These are phyloP conservation scores for Eragrostis nindensis DNA, from an alignment of 176 grass and related monocot species.

Conservation along the genomic window DNA sequence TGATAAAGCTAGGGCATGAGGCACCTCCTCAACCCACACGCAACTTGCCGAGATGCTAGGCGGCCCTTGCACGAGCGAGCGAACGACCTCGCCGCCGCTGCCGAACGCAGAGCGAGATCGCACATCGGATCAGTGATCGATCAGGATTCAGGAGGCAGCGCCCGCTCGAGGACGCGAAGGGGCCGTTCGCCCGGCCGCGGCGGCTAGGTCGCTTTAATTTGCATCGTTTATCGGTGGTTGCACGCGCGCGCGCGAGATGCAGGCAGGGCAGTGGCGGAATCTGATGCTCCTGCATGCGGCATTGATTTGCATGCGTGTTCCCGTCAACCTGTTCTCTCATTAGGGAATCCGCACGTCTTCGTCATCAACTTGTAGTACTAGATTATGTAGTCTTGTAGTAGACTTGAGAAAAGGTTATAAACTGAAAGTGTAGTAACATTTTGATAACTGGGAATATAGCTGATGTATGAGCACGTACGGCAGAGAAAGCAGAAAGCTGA, in stretches of 20 bases:
- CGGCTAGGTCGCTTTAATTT: conserved; percentile 23
- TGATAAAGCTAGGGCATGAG: too few species aligned
- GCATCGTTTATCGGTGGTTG: neutral
- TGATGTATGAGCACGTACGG: conserved; percentile 29
- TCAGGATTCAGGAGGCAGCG: neutral
- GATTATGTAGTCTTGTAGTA: neutral
- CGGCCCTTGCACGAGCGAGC: conserved; percentile 10
- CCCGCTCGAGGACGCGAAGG: conserved; percentile 31
- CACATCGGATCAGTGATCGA: neutral
- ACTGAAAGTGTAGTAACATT: neutral
- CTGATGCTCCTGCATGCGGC: neutral
- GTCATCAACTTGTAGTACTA: neutral
- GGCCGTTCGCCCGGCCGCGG: conserved; percentile 7
- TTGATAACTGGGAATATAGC: neutral
- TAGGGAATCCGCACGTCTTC: conserved; percentile 14
- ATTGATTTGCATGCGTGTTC: neutral
- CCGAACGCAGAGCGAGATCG: neutral
- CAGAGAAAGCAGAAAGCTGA: neutral
- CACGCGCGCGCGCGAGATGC: neutral
- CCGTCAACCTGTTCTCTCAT: neutral
- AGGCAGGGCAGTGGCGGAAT: neutral
- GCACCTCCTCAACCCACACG: neutral
- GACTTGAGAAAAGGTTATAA: neutral
- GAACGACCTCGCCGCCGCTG: neutral
- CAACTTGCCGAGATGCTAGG: conserved; percentile 34